phyloP scores from a whole-genome alignment of 495 filamentous ascomycete species.

The Margaritispora aquatica region DNA sequence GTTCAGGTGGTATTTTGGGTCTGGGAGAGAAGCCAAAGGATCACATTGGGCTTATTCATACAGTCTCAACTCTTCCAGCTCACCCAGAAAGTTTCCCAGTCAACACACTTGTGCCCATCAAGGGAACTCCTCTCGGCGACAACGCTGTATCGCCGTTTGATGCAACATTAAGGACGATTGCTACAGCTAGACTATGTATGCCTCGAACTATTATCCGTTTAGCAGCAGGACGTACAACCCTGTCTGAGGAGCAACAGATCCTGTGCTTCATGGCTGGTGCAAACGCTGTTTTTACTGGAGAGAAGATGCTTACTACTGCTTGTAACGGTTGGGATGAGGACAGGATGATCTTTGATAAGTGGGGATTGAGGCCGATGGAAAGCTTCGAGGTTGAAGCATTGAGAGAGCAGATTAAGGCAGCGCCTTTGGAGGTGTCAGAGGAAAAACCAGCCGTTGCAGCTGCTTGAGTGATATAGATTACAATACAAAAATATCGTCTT shows the following conservation, averaged over 20 bases:
- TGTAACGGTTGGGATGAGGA: conserved; percentile 88
- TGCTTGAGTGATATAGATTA: neutral
- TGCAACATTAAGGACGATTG: conserved; percentile 62
- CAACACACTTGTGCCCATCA: conserved; percentile 80
- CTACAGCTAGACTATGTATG: conserved; percentile 71
- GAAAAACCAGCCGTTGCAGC: neutral
- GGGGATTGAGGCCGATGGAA: conserved; percentile 69
- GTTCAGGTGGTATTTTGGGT: conserved; percentile 76
- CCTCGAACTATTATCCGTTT: conserved; percentile 75
- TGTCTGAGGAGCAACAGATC: conserved; percentile 77
- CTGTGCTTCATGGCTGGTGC: conserved; percentile 81
- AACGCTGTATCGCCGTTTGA: conserved; percentile 64
- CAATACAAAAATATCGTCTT: neutral
- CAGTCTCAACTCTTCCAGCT: conserved; percentile 63
- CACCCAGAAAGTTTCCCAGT: conserved; percentile 85
- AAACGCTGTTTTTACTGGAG: conserved; percentile 84
- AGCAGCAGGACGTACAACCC: conserved; percentile 69
- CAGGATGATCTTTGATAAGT: conserved; percentile 66
- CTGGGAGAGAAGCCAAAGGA: conserved; percentile 70
- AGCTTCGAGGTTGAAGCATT: conserved; percentile 33
- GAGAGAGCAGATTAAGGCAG: conserved; percentile 15
- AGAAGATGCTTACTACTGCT: conserved; percentile 87
- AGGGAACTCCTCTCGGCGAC: conserved; percentile 74
- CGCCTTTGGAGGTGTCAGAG: conserved; percentile 5
- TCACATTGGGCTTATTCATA: conserved; percentile 72